Percentiles rank a stretch among this genome's conserved stretches.
Conservation (phyloP, 495 filamentous ascomycete genomes). For the Xylaria curta region DNA sequence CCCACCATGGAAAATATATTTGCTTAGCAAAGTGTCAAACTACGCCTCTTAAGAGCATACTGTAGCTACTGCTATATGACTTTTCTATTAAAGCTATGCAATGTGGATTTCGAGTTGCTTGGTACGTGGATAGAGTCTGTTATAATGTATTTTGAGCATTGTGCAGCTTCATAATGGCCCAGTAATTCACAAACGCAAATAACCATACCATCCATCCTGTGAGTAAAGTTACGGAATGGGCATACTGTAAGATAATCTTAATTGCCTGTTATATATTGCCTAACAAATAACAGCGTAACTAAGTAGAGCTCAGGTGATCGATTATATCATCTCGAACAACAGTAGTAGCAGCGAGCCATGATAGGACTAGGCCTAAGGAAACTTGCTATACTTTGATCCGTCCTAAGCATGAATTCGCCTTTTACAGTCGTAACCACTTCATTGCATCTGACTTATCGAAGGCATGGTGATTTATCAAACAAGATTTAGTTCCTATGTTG, state of each 20-base stretch:
- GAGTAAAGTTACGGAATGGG: not conserved
- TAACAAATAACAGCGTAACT: not conserved
- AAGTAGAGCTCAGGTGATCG: not conserved
- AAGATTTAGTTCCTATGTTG: not conserved
- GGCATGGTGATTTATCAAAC: not conserved
- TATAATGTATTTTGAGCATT: not conserved
- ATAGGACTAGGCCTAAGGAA: not conserved
- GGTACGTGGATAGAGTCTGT: not conserved
- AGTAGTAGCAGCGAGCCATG: not conserved
- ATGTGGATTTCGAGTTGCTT: not conserved
- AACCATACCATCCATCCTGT: not conserved
- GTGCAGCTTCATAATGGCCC: not conserved
- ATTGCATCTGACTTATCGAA: not conserved
- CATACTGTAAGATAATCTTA: not conserved
- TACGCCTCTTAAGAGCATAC: not conserved
- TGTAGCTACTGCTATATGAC: not conserved
- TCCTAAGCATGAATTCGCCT: not conserved
- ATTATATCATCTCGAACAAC: too few relatives aligned
- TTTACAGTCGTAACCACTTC: not conserved
- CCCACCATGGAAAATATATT: not conserved
- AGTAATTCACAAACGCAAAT: not conserved
- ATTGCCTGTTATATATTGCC: not conserved
- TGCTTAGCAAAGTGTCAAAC: not conserved
- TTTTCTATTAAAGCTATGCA: not conserved
- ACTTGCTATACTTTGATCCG: not conserved